phyloP scores from a whole-genome alignment of 495 filamentous ascomycete genomes.

The Xylaria grammica region DNA sequence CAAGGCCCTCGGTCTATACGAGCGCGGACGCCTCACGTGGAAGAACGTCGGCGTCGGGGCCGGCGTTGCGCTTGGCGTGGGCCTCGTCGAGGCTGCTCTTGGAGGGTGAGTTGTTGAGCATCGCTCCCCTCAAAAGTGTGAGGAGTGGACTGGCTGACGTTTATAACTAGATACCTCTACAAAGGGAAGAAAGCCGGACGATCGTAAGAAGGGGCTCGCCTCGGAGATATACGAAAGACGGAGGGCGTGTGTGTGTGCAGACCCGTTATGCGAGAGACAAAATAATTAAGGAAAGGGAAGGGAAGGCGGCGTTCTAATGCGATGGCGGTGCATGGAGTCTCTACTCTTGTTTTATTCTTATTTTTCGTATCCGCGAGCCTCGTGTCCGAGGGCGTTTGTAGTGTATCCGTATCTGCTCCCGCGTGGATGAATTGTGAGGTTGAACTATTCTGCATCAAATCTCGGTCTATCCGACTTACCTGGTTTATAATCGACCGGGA shows the following conservation, averaged over 20 bases:
- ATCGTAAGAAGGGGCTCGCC: conserved; percentile 1
- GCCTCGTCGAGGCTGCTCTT: conserved; percentile 48
- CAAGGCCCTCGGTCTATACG: conserved; percentile 57
- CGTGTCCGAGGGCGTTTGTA: background rate
- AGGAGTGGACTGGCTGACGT: background rate
- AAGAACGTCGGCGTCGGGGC: conserved; percentile 69
- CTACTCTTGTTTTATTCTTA: conserved; percentile 2
- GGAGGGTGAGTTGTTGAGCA: conserved; percentile 44
- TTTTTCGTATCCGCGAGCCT: background rate
- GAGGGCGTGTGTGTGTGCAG: background rate
- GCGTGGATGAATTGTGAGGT: background rate
- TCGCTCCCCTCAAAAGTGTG: no score
- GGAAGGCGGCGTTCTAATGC: conserved; percentile 3
- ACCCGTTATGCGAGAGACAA: background rate
- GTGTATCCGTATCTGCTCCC: background rate
- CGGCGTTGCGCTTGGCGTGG: conserved; percentile 48
- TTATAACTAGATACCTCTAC: conserved; percentile 13
- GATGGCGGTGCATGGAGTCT: conserved; percentile 9
- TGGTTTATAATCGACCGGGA: no score
- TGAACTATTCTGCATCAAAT: background rate
- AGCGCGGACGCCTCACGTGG: conserved; percentile 71
- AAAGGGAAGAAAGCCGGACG: conserved; percentile 3
- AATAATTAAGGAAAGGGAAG: background rate
- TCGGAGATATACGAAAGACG: background rate
- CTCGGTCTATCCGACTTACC: no score